Base-by-base conservation (phyloP, 805 yeast genomes). In the Wickerhamiella azyma region DNA sequence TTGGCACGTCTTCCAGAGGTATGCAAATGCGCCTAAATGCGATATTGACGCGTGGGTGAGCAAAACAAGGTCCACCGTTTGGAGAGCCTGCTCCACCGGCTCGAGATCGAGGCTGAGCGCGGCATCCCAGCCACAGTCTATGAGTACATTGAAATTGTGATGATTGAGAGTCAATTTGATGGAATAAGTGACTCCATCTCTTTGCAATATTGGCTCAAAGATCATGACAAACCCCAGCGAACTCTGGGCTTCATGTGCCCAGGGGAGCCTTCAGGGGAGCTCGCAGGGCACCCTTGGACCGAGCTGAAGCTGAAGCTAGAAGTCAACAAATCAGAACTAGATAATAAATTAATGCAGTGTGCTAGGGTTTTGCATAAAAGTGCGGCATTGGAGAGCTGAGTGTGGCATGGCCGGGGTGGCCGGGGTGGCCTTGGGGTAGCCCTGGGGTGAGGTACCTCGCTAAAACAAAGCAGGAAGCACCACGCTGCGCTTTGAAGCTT, bases 41-140 rank as follows among this genome's bases (percentile, higher is more conserved):
- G 79, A 78, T 1, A 79, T 68, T 0, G 94, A 79, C 1, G 96
- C 79, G 53, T 92, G 97, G 1, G 96, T 85, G n/a, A 92, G 63
- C 1, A 92, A 60, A 2, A 92, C 74, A 17, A 81, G 61, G 54
- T 85, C 86, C 2, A 82, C 69, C 1, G 68, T 59, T 1, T 74
- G 64, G 9, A 72, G 55, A 0, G 59, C 52, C 8, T 71, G 71
- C 53, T 76, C 60, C 3, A 58, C 41, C 14, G 47, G 41, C 26
- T 38, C 48, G 39, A 60, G 52, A 36, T 43, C 46, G n/a, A 45
- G 39, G 13, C 48, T 26, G 30, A 60, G 50, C 6, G 39, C 44
- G n/a, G 53, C 55, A 39, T 65, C 60, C 71, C 71, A 66, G 18
- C 71, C 71, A 1, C 55, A 59, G 50, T 67, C 70, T 10, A 66